Evolutionary conservation across 371 early-diverging fungal species (phyloP), one percentile per base, ranked within the genome.

Genomic region (Funneliformis caledonium): DNA sequence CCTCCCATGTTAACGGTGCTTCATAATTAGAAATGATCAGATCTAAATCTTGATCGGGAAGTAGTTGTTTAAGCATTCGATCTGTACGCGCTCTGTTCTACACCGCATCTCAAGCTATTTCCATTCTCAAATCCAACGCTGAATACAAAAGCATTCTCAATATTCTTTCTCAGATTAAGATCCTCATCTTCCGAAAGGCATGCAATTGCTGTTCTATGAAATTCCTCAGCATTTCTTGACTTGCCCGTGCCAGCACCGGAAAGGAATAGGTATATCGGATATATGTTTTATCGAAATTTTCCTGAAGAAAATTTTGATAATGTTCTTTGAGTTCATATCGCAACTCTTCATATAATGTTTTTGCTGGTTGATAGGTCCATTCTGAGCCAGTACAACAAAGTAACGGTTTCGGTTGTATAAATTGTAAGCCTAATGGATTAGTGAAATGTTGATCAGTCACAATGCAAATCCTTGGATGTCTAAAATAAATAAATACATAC

Each of bases 111-210:
- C 56, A 61, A 45, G 2, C 78, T 77, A 67, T 48, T 45, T 31
- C 65, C 81, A 77, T 83, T 78, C 60, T 83, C 83, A 73, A 83
- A 61, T n/a, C 81, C 80, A 64, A 82, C 81, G 61, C 72, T 70
- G 76, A 83, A 83, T 37, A 81, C 81, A 80, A 80, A 83, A 72
- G 81, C 83, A 7, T 81, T 42, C 59, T 65, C 37, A 64, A 83
- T 16, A 22, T 37, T 74, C 5, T 48, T 81, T 65, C 65, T 70
- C 56, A 82, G 70, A 50, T 76, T 81, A 60, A 74, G 80, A 48
- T 48, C 48, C 10, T 2, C 67, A 56, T 52, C 70, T 60, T 26
- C 33, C 19, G 60, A 33, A 12, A 42, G 33, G 2, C 11, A 31
- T 19, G 14, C 52, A 14, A 52, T 14, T 52, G 52, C 33, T 22